Base-by-base conservation (phyloP, 495 filamentous ascomycete species). In the Aspergillus ostianus region DNA sequence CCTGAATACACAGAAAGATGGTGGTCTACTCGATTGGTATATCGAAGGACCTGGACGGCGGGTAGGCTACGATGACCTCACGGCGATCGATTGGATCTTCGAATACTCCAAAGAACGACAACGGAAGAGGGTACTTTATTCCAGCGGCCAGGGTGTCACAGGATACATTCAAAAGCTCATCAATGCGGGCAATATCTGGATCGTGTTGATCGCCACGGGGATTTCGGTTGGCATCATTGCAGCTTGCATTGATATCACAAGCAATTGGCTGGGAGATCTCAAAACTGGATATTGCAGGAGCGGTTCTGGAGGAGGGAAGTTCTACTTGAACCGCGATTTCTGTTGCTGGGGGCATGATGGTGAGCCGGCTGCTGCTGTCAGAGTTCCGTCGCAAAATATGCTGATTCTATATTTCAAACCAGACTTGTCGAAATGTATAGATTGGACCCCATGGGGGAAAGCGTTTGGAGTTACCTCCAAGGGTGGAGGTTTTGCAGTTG, bases 11-110 rank as follows among this genome's bases (percentile, higher is more conserved):
- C 75, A 78, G 21, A 92, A 93, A 70, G 89, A 92, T 67, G 86
- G 82, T 23, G 77, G 71, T 17, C 80, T 84, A 19, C 66, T 89
- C 21, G 91, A 96, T 71, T 97, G 93, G 94, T 90, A 94, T 71
- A 84, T 89, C 46, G 93, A 97, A 73, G 92, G 91, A 6, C 92
- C 91, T 5, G 94, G 94, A 2, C 83, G 93, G 52, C 85, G 94
- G 66, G 92, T 97, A 26, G 92, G 89, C 53, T 98, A 98, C 73
- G 94, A 96, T 64, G 90, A 98, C 76, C 81, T 97, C 67, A 97
- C 95, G 15, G 94, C 95, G 15, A 98, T 98, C 72, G 94, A 98
- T 77, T 98, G 94, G 94, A 98, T 97, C 65, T 98, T 96, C 69
- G 94, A 98, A 73, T 96, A 98, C 70, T 94, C 92, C 23, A 97